Conservation (phyloP, 228 moss, liverwort and hornwort genomes). For the Sphagnum magellanicum region DNA sequence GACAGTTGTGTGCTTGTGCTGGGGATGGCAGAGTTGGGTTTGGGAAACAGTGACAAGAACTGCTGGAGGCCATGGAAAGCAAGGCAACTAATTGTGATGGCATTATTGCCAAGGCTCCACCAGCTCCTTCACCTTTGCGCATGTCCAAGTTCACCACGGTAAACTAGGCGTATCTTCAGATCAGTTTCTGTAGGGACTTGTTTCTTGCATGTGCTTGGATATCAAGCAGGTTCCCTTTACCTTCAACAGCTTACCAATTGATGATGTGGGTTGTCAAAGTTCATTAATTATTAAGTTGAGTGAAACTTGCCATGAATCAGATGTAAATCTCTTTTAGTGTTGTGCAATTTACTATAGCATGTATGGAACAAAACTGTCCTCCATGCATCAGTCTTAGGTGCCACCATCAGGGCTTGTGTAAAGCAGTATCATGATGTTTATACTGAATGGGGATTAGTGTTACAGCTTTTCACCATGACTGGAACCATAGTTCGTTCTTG, state of each 20-base stretch:
- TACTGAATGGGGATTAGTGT: no score
- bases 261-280: background rate
- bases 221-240: background rate
- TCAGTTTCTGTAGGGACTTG: background rate
- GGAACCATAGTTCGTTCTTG: background rate
- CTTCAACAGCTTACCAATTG: background rate
- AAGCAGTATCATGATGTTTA: no score
- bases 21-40: no score
- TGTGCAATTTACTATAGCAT: background rate
- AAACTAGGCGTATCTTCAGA: constrained; percentile 2
- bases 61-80: constrained; percentile 37
- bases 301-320: background rate
- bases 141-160: constrained; percentile 74
- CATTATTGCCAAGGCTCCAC: constrained; percentile 33
- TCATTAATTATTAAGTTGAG: background rate
- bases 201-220: background rate
- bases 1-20: no score
- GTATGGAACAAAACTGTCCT: no score
- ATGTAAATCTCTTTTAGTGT: background rate
- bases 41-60: background rate
- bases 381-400: no score
- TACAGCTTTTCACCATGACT: no score
- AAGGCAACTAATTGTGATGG: constrained; percentile 33
- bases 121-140: constrained; percentile 75
- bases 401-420: no score